Evolutionary conservation across 306 rosid species (phyloP).

Genomic region (Herpetospermum pedunculosum): DNA sequence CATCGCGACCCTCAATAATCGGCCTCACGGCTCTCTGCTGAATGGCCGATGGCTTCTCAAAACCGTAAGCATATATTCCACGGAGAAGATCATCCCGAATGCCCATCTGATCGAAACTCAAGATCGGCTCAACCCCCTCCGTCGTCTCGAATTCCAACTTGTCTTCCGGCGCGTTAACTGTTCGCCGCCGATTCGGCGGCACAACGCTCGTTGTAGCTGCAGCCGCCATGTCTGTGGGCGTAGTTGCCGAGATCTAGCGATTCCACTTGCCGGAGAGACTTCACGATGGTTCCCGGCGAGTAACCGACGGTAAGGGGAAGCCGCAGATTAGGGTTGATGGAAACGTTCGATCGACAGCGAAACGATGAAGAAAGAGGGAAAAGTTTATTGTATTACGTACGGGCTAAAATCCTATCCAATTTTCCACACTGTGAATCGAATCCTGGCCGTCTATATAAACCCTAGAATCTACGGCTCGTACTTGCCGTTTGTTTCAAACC

Average conservation of each 20-base stretch:
- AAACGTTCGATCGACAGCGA: not conserved
- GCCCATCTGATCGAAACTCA: constrained; percentile 87
- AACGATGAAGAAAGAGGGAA: not conserved
- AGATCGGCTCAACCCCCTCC: constrained; percentile 66
- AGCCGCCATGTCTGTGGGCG: constrained; percentile 26
- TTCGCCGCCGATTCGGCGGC: constrained; percentile 55
- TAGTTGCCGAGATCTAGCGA: not conserved
- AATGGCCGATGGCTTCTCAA: constrained; percentile 95
- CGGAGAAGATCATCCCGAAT: constrained; percentile 81
- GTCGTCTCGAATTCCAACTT: constrained; percentile 76
- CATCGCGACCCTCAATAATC: constrained; percentile 87
- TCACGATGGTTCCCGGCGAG: not conserved
- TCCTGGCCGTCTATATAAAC: not conserved
- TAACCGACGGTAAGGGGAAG: not conserved
- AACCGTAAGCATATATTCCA: constrained; percentile 81
- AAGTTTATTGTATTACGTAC: not conserved
- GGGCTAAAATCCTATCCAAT: not conserved
- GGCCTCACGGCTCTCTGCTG: constrained; percentile 95
- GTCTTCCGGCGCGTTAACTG: constrained; percentile 34
- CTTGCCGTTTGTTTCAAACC: not conserved
- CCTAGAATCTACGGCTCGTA: not conserved
- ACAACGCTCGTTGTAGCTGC: constrained; percentile 49
- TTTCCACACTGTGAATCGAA: not conserved
- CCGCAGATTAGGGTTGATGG: not conserved
- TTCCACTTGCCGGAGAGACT: not conserved